Base-by-base conservation (phyloP, 129 eudicot species). In the Centaurea solstitialis region DNA sequence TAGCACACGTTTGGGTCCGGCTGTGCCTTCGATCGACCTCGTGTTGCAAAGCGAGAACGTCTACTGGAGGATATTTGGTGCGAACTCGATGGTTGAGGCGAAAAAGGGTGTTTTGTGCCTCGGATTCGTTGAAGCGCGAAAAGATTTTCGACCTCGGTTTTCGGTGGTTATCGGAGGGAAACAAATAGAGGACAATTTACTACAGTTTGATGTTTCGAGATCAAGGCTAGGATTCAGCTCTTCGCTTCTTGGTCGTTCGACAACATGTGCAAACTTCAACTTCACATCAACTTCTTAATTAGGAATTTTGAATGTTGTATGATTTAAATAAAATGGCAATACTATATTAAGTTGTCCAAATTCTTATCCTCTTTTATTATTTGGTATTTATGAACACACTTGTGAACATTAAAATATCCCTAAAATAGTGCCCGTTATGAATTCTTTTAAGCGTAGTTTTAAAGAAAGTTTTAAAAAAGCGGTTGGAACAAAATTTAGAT, bases 191-290 rank as follows among this genome's bases (percentile, higher is more conserved):
- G 86, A 87, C 33, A 87, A 84, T 70, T 15, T 87, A 57, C 69
- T 87, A 9, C 84, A 81, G 80, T 84, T 87, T 81, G 91, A 87
- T 72, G 78, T 87, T 65, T 84, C 30, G 0, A 7, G 18, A 17
- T 73, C 84, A 20, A 87, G 84, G 77, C 57, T 87, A 2, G 88
- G 88, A 12, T 82, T 84, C 70, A 84, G 84, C 47, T 87, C 90
- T 37, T 76, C 83, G 4, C 84, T 86, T 26, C 80, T 78, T 20
- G 66, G 69, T 11, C 10, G 72, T n/a, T 79, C 53, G 6, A 84
- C 83, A 26, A 84, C 75, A 15, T 84, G 87, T 71, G 72, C 76
- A 22, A 80, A 84, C 62, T 78, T 84, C 50, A 84, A 79, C 18
- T 80, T 75, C 33, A 66, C 73, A 22, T 30, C 71, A 11, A 50